These are phyloP conservation scores for Ogataea henricii DNA, from an alignment of 805 yeast genomes.

Conservation along the genomic window DNA sequence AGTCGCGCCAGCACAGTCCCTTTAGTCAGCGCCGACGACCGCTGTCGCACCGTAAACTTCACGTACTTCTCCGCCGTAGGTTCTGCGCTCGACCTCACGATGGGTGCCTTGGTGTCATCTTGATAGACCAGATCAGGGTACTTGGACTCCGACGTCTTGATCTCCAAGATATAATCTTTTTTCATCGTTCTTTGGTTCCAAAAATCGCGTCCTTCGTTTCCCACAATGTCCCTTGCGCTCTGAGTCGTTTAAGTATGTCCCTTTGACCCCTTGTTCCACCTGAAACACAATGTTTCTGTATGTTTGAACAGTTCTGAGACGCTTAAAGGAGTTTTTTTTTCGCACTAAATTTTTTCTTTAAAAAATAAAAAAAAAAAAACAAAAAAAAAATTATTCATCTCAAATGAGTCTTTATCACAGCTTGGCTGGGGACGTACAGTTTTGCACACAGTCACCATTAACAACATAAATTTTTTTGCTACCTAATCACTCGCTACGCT, in stretches of 20 bases:
- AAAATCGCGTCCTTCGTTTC: not conserved
- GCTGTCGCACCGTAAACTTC: conserved; percentile 23
- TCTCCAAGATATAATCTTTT: conserved; percentile 31
- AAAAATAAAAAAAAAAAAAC: too few relatives aligned
- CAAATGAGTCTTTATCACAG: too few relatives aligned
- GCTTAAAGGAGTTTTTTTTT: conserved; percentile 3
- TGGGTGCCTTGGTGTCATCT: conserved; percentile 8
- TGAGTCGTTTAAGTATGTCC: not conserved
- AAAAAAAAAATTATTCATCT: too few relatives aligned
- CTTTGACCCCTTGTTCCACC: not conserved
- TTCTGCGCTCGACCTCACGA: not conserved
- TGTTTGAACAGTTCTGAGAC: not conserved
- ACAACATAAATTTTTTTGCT: too few relatives aligned
- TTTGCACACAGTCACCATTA: too few relatives aligned
- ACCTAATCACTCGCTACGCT: too few relatives aligned
- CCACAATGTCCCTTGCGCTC: not conserved
- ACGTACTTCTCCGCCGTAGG: conserved; percentile 16
- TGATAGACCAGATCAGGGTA: conserved; percentile 24
- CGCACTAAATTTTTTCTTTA: too few relatives aligned
- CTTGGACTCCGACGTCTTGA: conserved; percentile 26
- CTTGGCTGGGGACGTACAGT: too few relatives aligned
- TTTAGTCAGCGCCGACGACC: conserved; percentile 2
- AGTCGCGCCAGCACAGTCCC: conserved; percentile 5
- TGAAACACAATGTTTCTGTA: too few relatives aligned
- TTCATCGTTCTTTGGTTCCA: conserved; percentile 18